These are phyloP conservation scores for Cryptococcus amylolentus DNA, from an alignment of 1,284 basidiomycete genomes.

Conservation along the genomic window DNA sequence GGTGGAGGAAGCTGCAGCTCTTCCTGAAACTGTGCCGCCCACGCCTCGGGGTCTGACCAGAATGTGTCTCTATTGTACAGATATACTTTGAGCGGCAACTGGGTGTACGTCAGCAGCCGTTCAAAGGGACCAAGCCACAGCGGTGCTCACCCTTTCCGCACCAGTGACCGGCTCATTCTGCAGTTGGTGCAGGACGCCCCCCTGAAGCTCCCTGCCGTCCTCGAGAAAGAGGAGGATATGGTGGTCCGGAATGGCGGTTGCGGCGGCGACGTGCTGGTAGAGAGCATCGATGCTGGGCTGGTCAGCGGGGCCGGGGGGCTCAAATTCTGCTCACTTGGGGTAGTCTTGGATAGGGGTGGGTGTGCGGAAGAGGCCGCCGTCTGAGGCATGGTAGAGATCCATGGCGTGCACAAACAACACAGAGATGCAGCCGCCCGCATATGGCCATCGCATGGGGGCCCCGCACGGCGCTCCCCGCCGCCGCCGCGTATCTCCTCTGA, in stretches of 20 bases:
- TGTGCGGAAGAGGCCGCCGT: constrained; percentile 34
- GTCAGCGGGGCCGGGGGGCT: not conserved
- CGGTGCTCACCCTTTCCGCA: not conserved
- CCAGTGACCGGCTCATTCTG: constrained; percentile 36
- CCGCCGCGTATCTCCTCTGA: constrained; percentile 44
- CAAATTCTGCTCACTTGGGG: constrained; percentile 27
- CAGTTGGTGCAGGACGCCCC: constrained; percentile 34
- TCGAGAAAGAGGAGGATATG: constrained; percentile 45
- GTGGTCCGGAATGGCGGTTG: constrained; percentile 22
- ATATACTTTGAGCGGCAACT: constrained; percentile 23
- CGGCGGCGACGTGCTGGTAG: constrained; percentile 23
- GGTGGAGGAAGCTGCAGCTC: constrained; percentile 36
- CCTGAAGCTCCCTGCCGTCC: constrained; percentile 40
- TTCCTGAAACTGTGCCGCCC: constrained; percentile 37
- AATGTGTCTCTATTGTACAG: constrained; percentile 46
- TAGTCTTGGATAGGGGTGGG: constrained; percentile 31
- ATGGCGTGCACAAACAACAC: constrained; percentile 37
- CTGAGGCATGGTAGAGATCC: constrained; percentile 42
- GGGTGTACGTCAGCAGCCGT: not conserved
- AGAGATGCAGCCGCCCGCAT: constrained; percentile 47
- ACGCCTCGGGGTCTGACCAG: constrained; percentile 40
- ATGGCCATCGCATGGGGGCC: constrained; percentile 47
- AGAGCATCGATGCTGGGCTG: constrained; percentile 34
- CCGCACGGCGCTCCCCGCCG: constrained; percentile 46
- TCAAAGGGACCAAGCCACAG: not conserved